These are phyloP conservation scores for Chaetoscypha palmicola DNA, from an alignment of 2,329 filamentous ascomycete species.

Conservation along the genomic window DNA sequence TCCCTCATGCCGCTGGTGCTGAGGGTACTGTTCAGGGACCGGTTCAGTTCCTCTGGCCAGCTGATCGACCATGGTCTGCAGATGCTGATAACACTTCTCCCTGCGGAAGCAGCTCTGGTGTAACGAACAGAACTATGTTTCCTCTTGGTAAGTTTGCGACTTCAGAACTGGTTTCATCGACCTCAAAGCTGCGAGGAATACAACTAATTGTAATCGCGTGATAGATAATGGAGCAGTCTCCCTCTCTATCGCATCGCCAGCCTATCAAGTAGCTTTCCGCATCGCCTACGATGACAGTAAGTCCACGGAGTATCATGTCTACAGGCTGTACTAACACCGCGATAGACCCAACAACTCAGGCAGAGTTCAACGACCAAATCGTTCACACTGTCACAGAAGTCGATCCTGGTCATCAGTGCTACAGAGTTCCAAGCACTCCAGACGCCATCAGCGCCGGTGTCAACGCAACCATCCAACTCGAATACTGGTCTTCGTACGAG, in stretches of 20 bases:
- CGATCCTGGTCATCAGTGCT: conserved; percentile 41
- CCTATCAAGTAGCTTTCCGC: conserved; percentile 46
- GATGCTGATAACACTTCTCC: conserved; percentile 49
- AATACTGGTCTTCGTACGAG: conserved; percentile 39
- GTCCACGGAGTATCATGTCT: conserved; percentile 8
- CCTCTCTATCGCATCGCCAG: conserved; percentile 50
- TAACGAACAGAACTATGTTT: conserved; percentile 47
- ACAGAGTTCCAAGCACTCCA: conserved; percentile 33
- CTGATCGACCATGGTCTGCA: conserved; percentile 48
- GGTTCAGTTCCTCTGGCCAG: conserved; percentile 54
- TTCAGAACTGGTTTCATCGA: no score
- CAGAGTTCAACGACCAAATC: conserved; percentile 32
- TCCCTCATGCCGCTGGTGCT: conserved; percentile 5
- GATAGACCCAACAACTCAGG: conserved; percentile 37
- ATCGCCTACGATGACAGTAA: conserved; percentile 46
- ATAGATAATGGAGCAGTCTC: conserved; percentile 49
- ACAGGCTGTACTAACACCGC: neutral
- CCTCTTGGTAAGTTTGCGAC: conserved; percentile 37
- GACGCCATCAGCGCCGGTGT: conserved; percentile 33
- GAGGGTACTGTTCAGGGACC: conserved; percentile 37
- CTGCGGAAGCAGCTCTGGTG: conserved; percentile 45
- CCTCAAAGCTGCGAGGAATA: conserved; percentile 13
- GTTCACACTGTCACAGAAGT: conserved; percentile 34
- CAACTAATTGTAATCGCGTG: neutral
- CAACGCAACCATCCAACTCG: conserved; percentile 44